Evolutionary conservation across 805 yeast species (phyloP), one percentile per base, ranked within the genome.

Genomic region (Yamadazyma phyllophila): DNA sequence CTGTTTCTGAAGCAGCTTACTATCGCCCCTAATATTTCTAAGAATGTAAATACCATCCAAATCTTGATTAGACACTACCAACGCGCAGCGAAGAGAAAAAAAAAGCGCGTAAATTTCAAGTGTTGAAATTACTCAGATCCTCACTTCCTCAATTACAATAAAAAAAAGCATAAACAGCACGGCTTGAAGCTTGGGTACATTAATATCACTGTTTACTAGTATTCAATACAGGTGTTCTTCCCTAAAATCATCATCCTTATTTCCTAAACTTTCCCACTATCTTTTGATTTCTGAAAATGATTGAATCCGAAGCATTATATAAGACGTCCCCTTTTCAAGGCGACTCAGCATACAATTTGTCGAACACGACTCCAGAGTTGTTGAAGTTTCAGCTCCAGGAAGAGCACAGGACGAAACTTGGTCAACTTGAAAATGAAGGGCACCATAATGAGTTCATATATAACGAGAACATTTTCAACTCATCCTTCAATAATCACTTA

Each of bases 371-470:
- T 1, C 67, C 72, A 1, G 76, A 72, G 2, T 58, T 72, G 14
- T 61, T 72, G 46, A 71, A 70, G 53, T 71, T 70, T 45, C 74
- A 70, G 55, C 62, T 72, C 27, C 72, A 68, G 53, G 73, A 71
- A 50, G 73, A 71, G 45, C 56, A 63, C 44, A 60, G 71, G 29
- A 44, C 38, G 38, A 58, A 56, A 30, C 35, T 65, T 37, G 41
- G 34, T 15, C 46, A 47, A 43, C 45, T 48, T 4, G 46, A 45
- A 11, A 46, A 44, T 31, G 50, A 47, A 7, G 46, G 46, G 14
- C 51, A 49, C 26, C 47, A 36, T 39, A 54, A 52, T 44, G 48
- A 61, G 15, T 60, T 54, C 26, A 26, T 26, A 3, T 36, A 39
- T 27, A 39, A 33, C 20, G 44, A 39, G 20, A 36, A 37, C 49